phyloP scores from a whole-genome alignment of 2,329 filamentous ascomycete genomes.

The Cercospora zeae-maydis region DNA sequence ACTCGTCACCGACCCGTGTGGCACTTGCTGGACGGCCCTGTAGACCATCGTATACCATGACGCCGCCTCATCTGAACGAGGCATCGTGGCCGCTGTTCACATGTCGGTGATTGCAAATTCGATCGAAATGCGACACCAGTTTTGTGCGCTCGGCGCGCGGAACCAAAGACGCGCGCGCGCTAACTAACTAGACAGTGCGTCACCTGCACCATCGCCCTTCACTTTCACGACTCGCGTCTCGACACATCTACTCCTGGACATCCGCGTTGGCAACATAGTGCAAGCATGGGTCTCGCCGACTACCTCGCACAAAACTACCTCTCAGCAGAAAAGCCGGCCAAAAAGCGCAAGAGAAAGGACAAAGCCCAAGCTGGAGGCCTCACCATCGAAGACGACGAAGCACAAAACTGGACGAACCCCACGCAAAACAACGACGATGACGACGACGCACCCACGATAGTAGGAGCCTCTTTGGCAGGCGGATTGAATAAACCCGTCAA shows the following conservation, averaged over 20 bases:
- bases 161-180: background rate
- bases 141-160: slow-evolving; percentile 7
- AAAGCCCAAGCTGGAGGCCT: slow-evolving; percentile 42
- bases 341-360: slow-evolving; percentile 52
- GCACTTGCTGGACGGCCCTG: slow-evolving; percentile 78
- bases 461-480: slow-evolving; percentile 55
- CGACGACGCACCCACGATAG: slow-evolving; percentile 50
- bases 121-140: background rate
- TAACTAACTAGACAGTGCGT: too few species aligned
- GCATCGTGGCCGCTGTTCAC: slow-evolving; percentile 48
- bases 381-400: slow-evolving; percentile 53
- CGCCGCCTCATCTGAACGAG: slow-evolving; percentile 68
- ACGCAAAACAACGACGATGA: slow-evolving; percentile 51
- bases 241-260: background rate
- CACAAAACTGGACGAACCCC: slow-evolving; percentile 49
- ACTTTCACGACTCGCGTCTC: background rate
- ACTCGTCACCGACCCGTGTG: slow-evolving; percentile 75
- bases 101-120: slow-evolving; percentile 9
- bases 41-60: slow-evolving; percentile 78
- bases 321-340: slow-evolving; percentile 58
- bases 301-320: slow-evolving; percentile 94
- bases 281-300: slow-evolving; percentile 63
- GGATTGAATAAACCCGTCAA: slow-evolving; percentile 53
- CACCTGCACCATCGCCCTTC: background rate
- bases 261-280: background rate